Conservation (phyloP, 73 alveolate species). For the Paramecium octaurelia region DNA sequence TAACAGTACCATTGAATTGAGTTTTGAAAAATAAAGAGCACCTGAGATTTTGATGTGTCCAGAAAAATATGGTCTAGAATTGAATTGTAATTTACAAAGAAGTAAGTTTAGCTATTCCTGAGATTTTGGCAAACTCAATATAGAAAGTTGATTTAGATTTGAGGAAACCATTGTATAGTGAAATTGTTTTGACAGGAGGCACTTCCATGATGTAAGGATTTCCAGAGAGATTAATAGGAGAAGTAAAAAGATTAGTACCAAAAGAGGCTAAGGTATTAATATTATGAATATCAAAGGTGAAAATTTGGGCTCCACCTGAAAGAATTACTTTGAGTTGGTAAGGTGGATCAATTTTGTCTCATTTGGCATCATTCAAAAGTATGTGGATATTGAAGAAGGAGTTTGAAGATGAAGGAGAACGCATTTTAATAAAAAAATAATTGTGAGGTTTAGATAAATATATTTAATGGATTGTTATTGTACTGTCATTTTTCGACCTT, state of each 20-base stretch:
- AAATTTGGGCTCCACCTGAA: slow-evolving; percentile 82
- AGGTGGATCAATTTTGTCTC: slow-evolving; percentile 90
- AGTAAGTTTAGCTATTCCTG: slow-evolving; percentile 66
- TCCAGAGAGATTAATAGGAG: slow-evolving; percentile 69
- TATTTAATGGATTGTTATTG: background rate
- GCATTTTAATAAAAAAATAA: slow-evolving; percentile 50
- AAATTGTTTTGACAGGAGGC: slow-evolving; percentile 80
- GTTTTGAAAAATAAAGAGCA: slow-evolving; percentile 81
- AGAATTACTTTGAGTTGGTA: slow-evolving; percentile 88
- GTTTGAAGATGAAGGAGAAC: slow-evolving; percentile 61
- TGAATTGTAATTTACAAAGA: slow-evolving; percentile 60
- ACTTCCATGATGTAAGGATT: slow-evolving; percentile 67
- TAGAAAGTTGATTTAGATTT: slow-evolving; percentile 86
- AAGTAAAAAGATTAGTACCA: slow-evolving; percentile 72
- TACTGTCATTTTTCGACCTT: slow-evolving; percentile 72
- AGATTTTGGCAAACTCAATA: slow-evolving; percentile 77
- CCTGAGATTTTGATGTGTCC: slow-evolving; percentile 93
- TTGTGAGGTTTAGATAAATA: slow-evolving; percentile 34
- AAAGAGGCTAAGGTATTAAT: slow-evolving; percentile 77
- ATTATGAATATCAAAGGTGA: slow-evolving; percentile 66
- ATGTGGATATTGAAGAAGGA: slow-evolving; percentile 83
- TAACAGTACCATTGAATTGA: slow-evolving; percentile 76
- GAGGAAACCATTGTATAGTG: slow-evolving; percentile 71
- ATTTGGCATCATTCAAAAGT: slow-evolving; percentile 85
- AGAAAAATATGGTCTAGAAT: slow-evolving; percentile 82